Conservation (phyloP, 768 basidiomycete genomes). For the Pisolithus tinctorius region DNA sequence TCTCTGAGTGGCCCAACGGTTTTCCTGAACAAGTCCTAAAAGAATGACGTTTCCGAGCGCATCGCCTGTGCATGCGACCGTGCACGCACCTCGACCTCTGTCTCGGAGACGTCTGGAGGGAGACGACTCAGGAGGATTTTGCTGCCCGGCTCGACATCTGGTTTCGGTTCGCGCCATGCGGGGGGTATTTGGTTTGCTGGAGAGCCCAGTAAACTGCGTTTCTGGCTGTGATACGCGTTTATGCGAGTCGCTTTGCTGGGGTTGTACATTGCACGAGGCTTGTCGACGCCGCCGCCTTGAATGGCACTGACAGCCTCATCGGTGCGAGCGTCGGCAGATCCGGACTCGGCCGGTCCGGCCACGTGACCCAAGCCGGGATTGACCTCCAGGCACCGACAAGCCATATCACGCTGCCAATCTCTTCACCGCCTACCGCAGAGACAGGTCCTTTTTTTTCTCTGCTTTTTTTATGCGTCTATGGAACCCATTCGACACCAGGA, state of each 20-base stretch:
- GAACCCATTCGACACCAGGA: conserved; percentile 20
- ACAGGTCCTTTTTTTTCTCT: not conserved
- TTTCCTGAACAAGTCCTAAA: conserved; percentile 69
- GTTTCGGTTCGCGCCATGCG: conserved; percentile 49
- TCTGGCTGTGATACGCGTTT: conserved; percentile 45
- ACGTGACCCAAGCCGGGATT: not conserved
- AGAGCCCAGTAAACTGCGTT: conserved; percentile 53
- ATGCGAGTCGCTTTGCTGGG: conserved; percentile 26
- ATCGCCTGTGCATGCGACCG: not conserved
- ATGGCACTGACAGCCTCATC: no score
- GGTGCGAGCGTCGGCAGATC: not conserved
- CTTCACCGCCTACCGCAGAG: not conserved
- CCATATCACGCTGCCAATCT: no score
- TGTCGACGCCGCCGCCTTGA: not conserved
- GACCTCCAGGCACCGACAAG: conserved; percentile 1
- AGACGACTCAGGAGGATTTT: conserved; percentile 62
- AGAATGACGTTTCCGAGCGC: conserved; percentile 5
- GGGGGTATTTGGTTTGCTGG: conserved; percentile 49
- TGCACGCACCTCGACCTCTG: conserved; percentile 56
- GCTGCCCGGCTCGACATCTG: conserved; percentile 40
- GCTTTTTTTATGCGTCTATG: conserved; percentile 6
- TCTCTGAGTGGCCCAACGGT: conserved; percentile 72
- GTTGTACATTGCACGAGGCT: conserved; percentile 1
- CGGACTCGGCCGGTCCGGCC: not conserved
- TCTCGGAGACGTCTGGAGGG: conserved; percentile 61